Percentiles rank a stretch among this genome's conserved stretches.
Conservation (phyloP, 73 alveolate genomes). For the Symbiodinium natans region DNA sequence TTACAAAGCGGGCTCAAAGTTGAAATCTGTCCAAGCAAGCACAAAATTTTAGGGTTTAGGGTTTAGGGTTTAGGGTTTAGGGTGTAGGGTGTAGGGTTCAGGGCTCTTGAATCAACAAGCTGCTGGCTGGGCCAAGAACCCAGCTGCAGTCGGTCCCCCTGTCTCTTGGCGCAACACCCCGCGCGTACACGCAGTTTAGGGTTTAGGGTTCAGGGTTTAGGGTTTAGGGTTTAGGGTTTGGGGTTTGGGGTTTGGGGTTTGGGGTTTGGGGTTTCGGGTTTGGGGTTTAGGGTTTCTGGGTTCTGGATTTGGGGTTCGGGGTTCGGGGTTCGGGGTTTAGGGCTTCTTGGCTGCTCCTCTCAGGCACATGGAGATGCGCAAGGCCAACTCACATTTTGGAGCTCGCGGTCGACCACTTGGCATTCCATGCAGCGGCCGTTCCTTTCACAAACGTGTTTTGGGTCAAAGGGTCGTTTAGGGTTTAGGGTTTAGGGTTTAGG, state of each 20-base stretch:
- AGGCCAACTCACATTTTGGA: conserved; percentile 6
- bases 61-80: neutral
- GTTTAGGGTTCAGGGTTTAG: neutral
- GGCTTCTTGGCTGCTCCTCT: no score
- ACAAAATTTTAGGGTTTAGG: neutral
- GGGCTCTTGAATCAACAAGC: no score
- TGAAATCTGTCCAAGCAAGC: conserved; percentile 4
- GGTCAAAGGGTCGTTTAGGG: neutral
- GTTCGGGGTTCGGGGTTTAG: no score
- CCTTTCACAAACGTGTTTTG: neutral
- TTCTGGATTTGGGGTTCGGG: no score
- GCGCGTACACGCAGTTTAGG: neutral
- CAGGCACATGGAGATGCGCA: no score
- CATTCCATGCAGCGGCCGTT: neutral
- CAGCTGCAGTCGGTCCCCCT: neutral
- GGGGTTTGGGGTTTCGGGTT: no score
- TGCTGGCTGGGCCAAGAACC: neutral
- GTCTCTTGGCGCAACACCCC: no score
- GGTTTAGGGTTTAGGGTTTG: neutral
- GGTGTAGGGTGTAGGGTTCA: no score
- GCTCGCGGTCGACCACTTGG: neutral
- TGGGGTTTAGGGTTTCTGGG: no score
- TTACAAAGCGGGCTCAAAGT: neutral
- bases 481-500: no score
- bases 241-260: no score